Evolutionary conservation across 2,329 filamentous ascomycete genomes (phyloP).

Genomic region (Sporothrix mexicana): DNA sequence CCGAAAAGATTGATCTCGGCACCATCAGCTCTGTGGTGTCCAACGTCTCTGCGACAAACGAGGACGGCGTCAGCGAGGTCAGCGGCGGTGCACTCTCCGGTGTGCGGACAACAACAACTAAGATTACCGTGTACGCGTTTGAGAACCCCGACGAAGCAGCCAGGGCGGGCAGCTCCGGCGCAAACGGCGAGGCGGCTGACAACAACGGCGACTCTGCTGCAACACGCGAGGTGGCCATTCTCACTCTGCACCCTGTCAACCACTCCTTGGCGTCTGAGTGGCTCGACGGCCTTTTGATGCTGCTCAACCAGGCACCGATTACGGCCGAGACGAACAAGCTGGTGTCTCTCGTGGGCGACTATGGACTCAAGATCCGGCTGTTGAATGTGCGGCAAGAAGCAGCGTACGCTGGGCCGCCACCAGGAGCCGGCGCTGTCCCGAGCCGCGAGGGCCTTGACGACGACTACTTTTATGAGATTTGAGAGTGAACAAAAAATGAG

Average conservation of each 20-base stretch:
- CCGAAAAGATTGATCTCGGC: slow-evolving; percentile 83
- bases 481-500: not conserved
- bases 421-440: slow-evolving; percentile 77
- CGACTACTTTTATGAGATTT: slow-evolving; percentile 90
- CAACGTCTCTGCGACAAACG: slow-evolving; percentile 76
- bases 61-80: slow-evolving; percentile 54
- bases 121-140: slow-evolving; percentile 89
- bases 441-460: slow-evolving; percentile 85
- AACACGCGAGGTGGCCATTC: slow-evolving; percentile 68
- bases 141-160: slow-evolving; percentile 50
- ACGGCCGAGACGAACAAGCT: slow-evolving; percentile 95
- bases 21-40: slow-evolving; percentile 92
- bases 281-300: slow-evolving; percentile 93
- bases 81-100: slow-evolving; percentile 42
- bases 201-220: slow-evolving; percentile 43
- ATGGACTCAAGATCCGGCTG: slow-evolving; percentile 89
- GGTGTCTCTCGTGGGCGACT: slow-evolving; percentile 83
- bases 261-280: slow-evolving; percentile 91
- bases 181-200: slow-evolving; percentile 34
- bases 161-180: slow-evolving; percentile 42
- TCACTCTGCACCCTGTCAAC: slow-evolving; percentile 81
- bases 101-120: slow-evolving; percentile 66
- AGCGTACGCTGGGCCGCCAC: slow-evolving; percentile 67
- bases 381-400: slow-evolving; percentile 89
- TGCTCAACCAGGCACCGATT: slow-evolving; percentile 92